phyloP scores from a whole-genome alignment of 495 filamentous ascomycete species.

The Lentithecium fluviatile region DNA sequence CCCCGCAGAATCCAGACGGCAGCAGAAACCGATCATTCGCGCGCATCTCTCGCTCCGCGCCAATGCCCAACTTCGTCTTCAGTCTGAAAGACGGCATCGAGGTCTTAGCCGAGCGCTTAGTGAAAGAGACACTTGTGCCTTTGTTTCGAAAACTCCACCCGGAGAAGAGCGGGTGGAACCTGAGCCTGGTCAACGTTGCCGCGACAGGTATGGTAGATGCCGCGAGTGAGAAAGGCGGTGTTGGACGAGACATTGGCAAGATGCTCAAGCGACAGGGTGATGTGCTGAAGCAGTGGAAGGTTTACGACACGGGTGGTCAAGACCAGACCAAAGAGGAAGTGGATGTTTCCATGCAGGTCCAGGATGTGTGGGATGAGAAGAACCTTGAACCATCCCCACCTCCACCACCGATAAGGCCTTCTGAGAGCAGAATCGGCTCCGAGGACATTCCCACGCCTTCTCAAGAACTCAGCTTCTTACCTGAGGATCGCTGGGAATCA shows the following conservation, averaged over 20 bases:
- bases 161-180: conserved; percentile 67
- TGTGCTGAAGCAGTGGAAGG: conserved; percentile 62
- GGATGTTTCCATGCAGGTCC: conserved; percentile 1
- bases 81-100: conserved; percentile 57
- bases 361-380: conserved; percentile 6
- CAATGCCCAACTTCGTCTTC: conserved; percentile 70
- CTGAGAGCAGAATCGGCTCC: conserved; percentile 5
- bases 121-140: conserved; percentile 61
- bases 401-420: not conserved
- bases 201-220: conserved; percentile 78
- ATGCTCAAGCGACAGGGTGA: conserved; percentile 59
- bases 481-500: conserved; percentile 49
- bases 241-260: conserved; percentile 43
- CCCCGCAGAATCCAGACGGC: conserved; percentile 54
- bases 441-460: conserved; percentile 27
- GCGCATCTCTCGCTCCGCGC: conserved; percentile 66
- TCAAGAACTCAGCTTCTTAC: conserved; percentile 37
- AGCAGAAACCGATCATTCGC: conserved; percentile 53
- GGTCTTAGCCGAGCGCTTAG: conserved; percentile 63
- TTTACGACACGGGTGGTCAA: conserved; percentile 46
- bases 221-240: conserved; percentile 45
- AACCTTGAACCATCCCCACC: not conserved
- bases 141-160: conserved; percentile 75
- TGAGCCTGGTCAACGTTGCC: conserved; percentile 81
- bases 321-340: not conserved